phyloP scores from a whole-genome alignment of 2,329 filamentous ascomycete genomes.

The Neoarthrinium moseri region DNA sequence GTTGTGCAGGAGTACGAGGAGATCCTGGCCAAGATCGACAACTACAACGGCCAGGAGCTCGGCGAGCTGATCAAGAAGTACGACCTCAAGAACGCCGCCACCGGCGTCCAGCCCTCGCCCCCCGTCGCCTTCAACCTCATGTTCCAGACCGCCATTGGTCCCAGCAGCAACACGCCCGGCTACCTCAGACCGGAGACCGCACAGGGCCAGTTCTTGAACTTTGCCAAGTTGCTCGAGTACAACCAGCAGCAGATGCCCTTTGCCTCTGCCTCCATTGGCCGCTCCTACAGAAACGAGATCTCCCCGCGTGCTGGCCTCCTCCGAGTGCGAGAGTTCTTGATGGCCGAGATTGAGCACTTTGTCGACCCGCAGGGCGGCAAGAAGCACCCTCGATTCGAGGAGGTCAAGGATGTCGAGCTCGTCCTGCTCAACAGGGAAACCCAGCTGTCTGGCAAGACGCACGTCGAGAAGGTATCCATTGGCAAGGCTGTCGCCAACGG shows the following conservation, averaged over 20 bases:
- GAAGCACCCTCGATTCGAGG: conserved; percentile 85
- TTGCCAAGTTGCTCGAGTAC: conserved; percentile 79
- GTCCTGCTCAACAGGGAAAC: conserved; percentile 80
- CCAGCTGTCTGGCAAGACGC: conserved; percentile 83
- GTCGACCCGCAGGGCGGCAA: conserved; percentile 94
- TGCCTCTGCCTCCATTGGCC: conserved; percentile 94
- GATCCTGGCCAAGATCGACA: conserved; percentile 89
- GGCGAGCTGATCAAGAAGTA: conserved; percentile 87
- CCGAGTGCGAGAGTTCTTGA: conserved; percentile 93
- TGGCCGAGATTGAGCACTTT: conserved; percentile 99
- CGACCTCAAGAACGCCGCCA: conserved; percentile 84
- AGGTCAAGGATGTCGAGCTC: conserved; percentile 82
- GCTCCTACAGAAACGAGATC: conserved; percentile 98
- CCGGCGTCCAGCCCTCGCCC: conserved; percentile 71
- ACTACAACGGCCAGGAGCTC: conserved; percentile 85
- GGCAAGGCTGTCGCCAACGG: conserved; percentile 81
- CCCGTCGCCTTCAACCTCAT: conserved; percentile 97
- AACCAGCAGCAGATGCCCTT: conserved; percentile 96
- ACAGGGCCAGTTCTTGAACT: conserved; percentile 97
- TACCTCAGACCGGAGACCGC: conserved; percentile 93
- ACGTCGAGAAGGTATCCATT: conserved; percentile 70
- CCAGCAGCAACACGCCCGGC: conserved; percentile 81
- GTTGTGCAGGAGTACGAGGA: conserved; percentile 89
- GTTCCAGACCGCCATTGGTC: conserved; percentile 95
- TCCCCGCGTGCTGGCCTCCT: conserved; percentile 88